Percentiles rank a stretch among this genome's conserved stretches.
Conservation (phyloP, 306 rosid species). For the Cucurbita moschata region DNA sequence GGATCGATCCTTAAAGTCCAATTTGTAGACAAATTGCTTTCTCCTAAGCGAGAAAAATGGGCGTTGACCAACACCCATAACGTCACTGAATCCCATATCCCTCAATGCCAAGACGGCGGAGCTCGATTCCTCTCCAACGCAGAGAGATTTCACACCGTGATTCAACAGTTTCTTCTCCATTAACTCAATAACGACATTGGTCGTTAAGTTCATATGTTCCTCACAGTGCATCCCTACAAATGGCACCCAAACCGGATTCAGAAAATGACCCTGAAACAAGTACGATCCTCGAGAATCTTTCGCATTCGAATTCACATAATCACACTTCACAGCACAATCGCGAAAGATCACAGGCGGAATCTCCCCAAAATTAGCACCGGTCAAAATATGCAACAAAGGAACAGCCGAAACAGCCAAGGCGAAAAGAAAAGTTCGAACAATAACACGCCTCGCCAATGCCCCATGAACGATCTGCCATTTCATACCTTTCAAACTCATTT, state of each 20-base stretch:
- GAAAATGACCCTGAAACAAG: conserved; percentile 34
- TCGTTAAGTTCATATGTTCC: conserved; percentile 31
- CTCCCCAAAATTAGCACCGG: conserved; percentile 28
- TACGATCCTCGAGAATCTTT: conserved; percentile 22
- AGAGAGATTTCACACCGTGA: conserved; percentile 31
- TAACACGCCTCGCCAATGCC: conserved; percentile 31
- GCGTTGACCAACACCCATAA: conserved; percentile 22
- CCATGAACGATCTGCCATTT: conserved; percentile 34
- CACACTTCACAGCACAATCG: conserved; percentile 24
- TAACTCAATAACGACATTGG: conserved; percentile 28
- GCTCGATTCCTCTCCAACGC: conserved; percentile 52
- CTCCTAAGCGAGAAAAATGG: conserved; percentile 30
- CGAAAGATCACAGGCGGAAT: conserved; percentile 23
- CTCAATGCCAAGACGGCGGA: conserved; percentile 28
- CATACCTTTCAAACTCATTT: conserved; percentile 32
- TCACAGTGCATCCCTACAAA: conserved; percentile 28
- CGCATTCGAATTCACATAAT: neutral
- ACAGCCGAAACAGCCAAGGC: conserved; percentile 46
- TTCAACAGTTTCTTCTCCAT: conserved; percentile 28
- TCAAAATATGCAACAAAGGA: conserved; percentile 36
- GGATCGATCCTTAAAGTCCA: conserved; percentile 31
- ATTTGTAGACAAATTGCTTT: conserved; percentile 23
- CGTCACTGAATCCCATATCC: conserved; percentile 45
- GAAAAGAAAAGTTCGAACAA: conserved; percentile 38
- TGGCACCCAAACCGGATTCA: conserved; percentile 44